phyloP scores from a whole-genome alignment of 139 green algal species.

The Chlorella sp. region DNA sequence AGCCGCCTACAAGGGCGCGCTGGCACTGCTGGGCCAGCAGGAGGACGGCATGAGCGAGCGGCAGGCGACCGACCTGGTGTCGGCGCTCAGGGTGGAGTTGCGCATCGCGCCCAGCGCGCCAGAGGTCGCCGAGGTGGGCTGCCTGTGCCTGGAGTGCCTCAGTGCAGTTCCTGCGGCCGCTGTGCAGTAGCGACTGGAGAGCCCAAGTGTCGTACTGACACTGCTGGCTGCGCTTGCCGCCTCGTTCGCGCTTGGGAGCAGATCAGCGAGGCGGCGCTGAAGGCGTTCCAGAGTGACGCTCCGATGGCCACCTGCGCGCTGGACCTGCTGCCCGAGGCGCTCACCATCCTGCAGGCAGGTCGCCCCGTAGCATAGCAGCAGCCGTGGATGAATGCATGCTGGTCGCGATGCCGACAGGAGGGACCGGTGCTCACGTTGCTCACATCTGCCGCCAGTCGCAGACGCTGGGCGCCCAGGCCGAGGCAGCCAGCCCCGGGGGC shows the following conservation, averaged over 20 bases:
- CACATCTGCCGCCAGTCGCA: background rate
- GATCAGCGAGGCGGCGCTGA: conserved; percentile 16
- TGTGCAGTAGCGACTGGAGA: background rate
- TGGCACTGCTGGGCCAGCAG: background rate
- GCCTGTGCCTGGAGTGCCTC: background rate
- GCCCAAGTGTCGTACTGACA: background rate
- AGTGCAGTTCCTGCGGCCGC: background rate
- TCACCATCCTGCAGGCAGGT: conserved; percentile 14
- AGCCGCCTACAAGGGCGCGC: background rate
- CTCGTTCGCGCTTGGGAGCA: background rate
- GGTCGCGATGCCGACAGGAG: background rate
- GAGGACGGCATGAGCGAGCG: background rate
- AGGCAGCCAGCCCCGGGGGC: background rate
- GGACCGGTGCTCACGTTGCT: background rate
- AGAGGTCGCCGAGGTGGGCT: conserved; percentile 10
- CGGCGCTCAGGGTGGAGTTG: conserved; percentile 7
- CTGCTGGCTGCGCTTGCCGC: background rate
- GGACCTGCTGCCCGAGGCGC: conserved; percentile 27
- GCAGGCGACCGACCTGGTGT: conserved; percentile 6
- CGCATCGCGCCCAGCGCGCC: background rate
- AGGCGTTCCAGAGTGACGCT: conserved; percentile 24
- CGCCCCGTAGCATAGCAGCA: background rate
- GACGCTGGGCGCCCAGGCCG: background rate
- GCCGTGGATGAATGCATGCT: background rate
- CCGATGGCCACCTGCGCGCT: conserved; percentile 10